These are phyloP conservation scores for Spergularia bocconei DNA, from an alignment of 148 eudicot species.

Conservation along the genomic window DNA sequence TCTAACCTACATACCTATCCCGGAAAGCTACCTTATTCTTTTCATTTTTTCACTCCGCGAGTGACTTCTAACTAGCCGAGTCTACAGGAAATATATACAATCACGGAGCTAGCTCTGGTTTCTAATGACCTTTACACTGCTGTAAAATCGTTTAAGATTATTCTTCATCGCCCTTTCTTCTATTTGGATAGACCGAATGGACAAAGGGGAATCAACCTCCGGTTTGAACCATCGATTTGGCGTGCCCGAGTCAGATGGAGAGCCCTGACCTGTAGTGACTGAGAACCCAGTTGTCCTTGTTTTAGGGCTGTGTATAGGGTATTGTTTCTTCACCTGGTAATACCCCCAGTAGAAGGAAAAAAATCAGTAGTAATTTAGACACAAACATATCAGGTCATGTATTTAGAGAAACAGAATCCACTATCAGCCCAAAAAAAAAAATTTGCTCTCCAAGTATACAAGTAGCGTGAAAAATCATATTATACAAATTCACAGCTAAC, in stretches of 20 bases:
- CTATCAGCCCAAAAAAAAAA: too few species aligned
- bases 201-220: slow-evolving; percentile 69
- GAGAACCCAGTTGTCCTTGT: slow-evolving; percentile 78
- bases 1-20: slow-evolving; percentile 12
- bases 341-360: neutral
- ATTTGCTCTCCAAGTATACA: too few species aligned
- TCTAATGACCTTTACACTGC: slow-evolving; percentile 74
- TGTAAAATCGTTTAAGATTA: slow-evolving; percentile 84
- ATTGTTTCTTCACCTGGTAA: slow-evolving; percentile 55
- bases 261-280: slow-evolving; percentile 58
- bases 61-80: slow-evolving; percentile 17
- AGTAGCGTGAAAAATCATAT: too few species aligned
- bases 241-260: slow-evolving; percentile 71
- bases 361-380: neutral
- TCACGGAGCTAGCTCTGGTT: slow-evolving; percentile 37
- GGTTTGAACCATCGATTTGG: slow-evolving; percentile 89
- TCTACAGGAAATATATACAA: neutral
- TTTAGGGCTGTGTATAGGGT: slow-evolving; percentile 71
- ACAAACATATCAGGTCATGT: too few species aligned
- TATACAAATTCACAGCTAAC: too few species aligned
- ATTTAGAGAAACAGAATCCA: too few species aligned
- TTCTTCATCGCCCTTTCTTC: slow-evolving; percentile 97
- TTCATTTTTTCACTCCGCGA: slow-evolving; percentile 1
- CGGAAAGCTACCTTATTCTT: neutral
- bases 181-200: slow-evolving; percentile 86